Evolutionary conservation across 768 basidiomycete genomes (phyloP).

Genomic region (Panaeolus cyanescens): DNA sequence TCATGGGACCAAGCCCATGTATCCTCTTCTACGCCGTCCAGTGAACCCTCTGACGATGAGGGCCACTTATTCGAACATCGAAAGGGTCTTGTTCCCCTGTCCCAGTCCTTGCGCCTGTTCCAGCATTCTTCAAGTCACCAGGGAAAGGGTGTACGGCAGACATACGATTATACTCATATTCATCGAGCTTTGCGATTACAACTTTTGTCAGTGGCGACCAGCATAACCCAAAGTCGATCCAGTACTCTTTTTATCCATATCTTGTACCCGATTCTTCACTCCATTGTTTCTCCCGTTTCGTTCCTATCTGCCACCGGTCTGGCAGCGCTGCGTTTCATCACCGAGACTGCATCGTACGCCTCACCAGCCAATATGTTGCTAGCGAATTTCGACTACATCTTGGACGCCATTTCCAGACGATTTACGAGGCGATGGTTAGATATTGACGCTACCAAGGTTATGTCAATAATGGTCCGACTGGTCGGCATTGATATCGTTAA

Average conservation of each 20-base stretch:
- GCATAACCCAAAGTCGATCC: conserved; percentile 75
- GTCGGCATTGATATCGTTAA: conserved; percentile 88
- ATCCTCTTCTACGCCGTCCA: conserved; percentile 13
- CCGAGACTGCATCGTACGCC: conserved; percentile 83
- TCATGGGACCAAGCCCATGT: conserved; percentile 61
- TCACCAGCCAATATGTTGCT: conserved; percentile 85
- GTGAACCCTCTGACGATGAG: conserved; percentile 31
- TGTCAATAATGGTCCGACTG: conserved; percentile 81
- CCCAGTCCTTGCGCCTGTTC: conserved; percentile 56
- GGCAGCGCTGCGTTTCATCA: conserved; percentile 69
- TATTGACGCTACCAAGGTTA: conserved; percentile 85
- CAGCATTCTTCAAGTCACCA: conserved; percentile 31
- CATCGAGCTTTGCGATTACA: conserved; percentile 74
- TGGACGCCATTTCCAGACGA: conserved; percentile 86
- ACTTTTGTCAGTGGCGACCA: conserved; percentile 67
- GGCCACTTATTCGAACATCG: conserved; percentile 53
- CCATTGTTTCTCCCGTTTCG: conserved; percentile 71
- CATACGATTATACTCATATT: conserved; percentile 47
- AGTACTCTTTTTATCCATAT: conserved; percentile 72
- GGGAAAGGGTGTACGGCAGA: conserved; percentile 25
- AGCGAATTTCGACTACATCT: conserved; percentile 95
- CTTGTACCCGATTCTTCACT: conserved; percentile 86
- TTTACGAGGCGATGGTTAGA: conserved; percentile 83
- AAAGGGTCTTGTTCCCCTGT: conserved; percentile 65
- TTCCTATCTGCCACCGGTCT: conserved; percentile 77